phyloP scores from a whole-genome alignment of 2,329 filamentous ascomycete species.

The Cladosporium sphaerospermum region DNA sequence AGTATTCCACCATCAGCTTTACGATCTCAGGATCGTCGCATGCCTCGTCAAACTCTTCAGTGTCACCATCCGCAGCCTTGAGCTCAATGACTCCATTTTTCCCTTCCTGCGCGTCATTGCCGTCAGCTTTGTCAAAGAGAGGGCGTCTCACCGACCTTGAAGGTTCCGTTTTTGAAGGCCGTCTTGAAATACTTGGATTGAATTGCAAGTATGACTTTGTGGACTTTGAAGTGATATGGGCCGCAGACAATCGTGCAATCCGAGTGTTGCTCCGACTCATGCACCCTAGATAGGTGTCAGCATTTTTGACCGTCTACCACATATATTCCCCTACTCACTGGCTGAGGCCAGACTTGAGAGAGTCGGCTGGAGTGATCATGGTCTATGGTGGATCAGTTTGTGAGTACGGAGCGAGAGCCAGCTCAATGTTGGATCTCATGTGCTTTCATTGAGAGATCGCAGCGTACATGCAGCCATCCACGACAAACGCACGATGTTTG shows the following conservation, averaged over 20 bases:
- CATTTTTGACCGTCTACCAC: no score
- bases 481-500: no score
- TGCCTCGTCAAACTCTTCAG: slow-evolving; percentile 10
- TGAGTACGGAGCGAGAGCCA: no score
- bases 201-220: slow-evolving; percentile 37
- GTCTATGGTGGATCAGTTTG: no score
- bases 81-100: slow-evolving; percentile 6
- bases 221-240: slow-evolving; percentile 34
- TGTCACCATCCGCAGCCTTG: slow-evolving; percentile 12
- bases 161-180: slow-evolving; percentile 13
- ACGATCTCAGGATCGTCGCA: slow-evolving; percentile 23
- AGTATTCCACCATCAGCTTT: slow-evolving; percentile 23
- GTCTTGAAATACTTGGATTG: slow-evolving; percentile 33
- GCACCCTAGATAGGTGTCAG: slow-evolving; percentile 7
- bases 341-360: no score
- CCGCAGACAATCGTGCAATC: slow-evolving; percentile 40
- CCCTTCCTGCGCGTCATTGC: background rate
- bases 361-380: no score
- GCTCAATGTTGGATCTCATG: no score
- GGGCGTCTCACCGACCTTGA: slow-evolving; percentile 3
- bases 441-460: no score
- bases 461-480: no score
- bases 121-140: no score
- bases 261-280: slow-evolving; percentile 24
- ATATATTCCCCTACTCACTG: no score